phyloP scores from a whole-genome alignment of 805 yeast species.

The Candida railenensis region DNA sequence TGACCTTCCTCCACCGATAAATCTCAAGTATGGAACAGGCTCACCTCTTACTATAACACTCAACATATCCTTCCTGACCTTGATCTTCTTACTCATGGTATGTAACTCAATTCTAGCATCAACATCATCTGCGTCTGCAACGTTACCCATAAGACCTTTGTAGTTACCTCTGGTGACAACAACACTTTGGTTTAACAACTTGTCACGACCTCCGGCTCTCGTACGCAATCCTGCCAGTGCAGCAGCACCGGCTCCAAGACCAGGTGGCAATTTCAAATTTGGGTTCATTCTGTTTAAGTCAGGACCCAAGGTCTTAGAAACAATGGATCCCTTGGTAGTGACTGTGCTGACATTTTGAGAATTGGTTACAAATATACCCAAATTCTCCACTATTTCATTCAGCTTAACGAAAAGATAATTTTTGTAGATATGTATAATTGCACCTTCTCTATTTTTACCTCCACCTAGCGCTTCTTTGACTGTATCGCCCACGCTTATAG shows the following conservation, averaged over 20 bases:
- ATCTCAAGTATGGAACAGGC: slow-evolving; percentile 75
- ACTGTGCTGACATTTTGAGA: slow-evolving; percentile 77
- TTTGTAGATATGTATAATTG: slow-evolving; percentile 81
- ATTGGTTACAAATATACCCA: slow-evolving; percentile 86
- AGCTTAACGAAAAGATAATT: slow-evolving; percentile 77
- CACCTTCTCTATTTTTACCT: slow-evolving; percentile 81
- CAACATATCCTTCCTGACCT: slow-evolving; percentile 76
- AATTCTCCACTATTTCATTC: slow-evolving; percentile 74
- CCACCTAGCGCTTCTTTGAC: slow-evolving; percentile 77
- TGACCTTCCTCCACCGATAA: slow-evolving; percentile 45
- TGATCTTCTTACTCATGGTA: slow-evolving; percentile 84
- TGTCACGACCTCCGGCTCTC: slow-evolving; percentile 72
- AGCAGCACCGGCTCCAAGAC: slow-evolving; percentile 32
- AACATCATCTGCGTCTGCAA: slow-evolving; percentile 89
- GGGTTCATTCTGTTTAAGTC: slow-evolving; percentile 91
- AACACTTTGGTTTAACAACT: slow-evolving; percentile 78
- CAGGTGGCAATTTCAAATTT: slow-evolving; percentile 56
- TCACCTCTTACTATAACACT: slow-evolving; percentile 70
- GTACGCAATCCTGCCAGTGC: slow-evolving; percentile 47
- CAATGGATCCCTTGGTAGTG: slow-evolving; percentile 75
- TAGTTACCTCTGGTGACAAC: slow-evolving; percentile 88
- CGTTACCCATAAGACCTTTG: slow-evolving; percentile 91
- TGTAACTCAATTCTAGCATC: slow-evolving; percentile 92
- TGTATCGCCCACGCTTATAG: slow-evolving; percentile 86
- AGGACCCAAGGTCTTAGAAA: slow-evolving; percentile 52